Percentiles rank a stretch among this genome's conserved stretches.
Conservation (phyloP, 1,284 basidiomycete genomes). For the Mycena citricolor region DNA sequence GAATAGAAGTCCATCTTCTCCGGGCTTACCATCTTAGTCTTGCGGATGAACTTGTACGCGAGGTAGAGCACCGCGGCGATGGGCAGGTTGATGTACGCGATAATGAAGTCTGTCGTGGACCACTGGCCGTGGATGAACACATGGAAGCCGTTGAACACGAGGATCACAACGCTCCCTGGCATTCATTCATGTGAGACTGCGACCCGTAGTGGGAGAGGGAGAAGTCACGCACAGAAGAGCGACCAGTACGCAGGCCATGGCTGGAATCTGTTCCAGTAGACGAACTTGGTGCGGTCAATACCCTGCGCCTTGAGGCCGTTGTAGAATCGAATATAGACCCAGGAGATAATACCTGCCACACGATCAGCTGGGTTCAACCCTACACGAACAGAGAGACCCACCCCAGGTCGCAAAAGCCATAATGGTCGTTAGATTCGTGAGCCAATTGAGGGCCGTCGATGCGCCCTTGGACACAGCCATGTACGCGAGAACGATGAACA, state of each 20-base stretch:
- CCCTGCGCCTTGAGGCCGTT: conserved; percentile 48
- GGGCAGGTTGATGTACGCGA: conserved; percentile 46
- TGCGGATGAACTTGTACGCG: conserved; percentile 26
- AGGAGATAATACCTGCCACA: conserved; percentile 36
- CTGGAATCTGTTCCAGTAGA: conserved; percentile 40
- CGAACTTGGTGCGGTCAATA: conserved; percentile 42
- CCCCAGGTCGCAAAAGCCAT: conserved; percentile 22
- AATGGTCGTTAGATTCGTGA: conserved; percentile 32
- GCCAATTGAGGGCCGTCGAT: conserved; percentile 30
- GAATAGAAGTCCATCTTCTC: conserved; percentile 23
- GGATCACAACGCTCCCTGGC: conserved; percentile 19
- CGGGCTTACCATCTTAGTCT: conserved; percentile 21
- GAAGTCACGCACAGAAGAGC: conserved; percentile 28
- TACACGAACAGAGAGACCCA: background rate
- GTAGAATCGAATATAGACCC: conserved; percentile 52
- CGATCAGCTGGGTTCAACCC: conserved; percentile 41
- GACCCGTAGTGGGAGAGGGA: too few species aligned
- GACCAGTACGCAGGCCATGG: conserved; percentile 39
- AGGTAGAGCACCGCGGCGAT: conserved; percentile 45
- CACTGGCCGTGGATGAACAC: conserved; percentile 42
- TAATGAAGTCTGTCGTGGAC: conserved; percentile 33
- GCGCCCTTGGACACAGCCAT: conserved; percentile 22
- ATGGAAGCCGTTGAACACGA: conserved; percentile 29
- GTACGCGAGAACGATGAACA: conserved; percentile 23
- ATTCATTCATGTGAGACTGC: background rate